These are phyloP conservation scores for Ceratobasidium sp. DNA, from an alignment of 1,284 basidiomycete genomes.

Conservation along the genomic window DNA sequence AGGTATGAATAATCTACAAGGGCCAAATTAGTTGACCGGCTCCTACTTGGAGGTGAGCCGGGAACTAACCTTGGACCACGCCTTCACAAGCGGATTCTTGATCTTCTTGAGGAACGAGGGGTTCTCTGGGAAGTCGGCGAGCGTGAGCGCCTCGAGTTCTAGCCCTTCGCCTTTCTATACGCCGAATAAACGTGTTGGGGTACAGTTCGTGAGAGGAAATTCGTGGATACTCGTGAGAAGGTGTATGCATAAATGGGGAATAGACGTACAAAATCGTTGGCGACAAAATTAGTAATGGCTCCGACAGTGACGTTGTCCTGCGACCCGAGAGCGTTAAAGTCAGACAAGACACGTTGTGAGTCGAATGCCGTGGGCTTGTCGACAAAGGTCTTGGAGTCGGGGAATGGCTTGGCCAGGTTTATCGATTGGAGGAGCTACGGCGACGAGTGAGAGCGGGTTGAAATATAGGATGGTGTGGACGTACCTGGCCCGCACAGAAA, in stretches of 20 bases:
- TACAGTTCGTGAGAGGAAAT: background rate
- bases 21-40: conserved; percentile 43
- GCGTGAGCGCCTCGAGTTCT: conserved; percentile 70
- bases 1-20: conserved; percentile 69
- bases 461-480: conserved; percentile 46
- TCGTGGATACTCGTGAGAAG: background rate
- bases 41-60: background rate
- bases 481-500: conserved; percentile 79
- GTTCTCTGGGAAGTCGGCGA: conserved; percentile 65
- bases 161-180: conserved; percentile 73
- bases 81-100: conserved; percentile 70
- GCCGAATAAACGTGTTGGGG: conserved; percentile 44
- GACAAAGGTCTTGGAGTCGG: conserved; percentile 88
- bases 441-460: background rate
- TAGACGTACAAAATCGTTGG: conserved; percentile 67
- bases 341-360: conserved; percentile 68
- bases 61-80: conserved; percentile 61
- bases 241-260: background rate
- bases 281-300: conserved; percentile 66
- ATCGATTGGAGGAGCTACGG: conserved; percentile 81
- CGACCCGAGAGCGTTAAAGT: conserved; percentile 64
- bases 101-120: conserved; percentile 79
- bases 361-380: conserved; percentile 84
- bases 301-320: conserved; percentile 59
- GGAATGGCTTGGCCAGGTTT: conserved; percentile 75